Conservation (phyloP, 1,284 basidiomycete species). For the Leccinum subatratum region DNA sequence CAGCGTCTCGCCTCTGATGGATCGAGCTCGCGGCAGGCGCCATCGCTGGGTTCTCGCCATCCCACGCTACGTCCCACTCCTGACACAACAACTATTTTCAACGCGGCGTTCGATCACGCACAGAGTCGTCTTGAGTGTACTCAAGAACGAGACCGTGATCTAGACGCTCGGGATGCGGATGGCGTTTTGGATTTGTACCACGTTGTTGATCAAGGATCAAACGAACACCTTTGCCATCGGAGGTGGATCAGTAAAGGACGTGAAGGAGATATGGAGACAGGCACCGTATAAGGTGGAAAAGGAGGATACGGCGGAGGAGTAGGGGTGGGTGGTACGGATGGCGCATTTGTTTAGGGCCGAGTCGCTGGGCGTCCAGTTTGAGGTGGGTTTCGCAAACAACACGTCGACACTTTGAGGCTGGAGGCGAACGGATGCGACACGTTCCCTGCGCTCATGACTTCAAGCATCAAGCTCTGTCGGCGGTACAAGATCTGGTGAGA, state of each 20-base stretch:
- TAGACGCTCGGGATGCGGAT: slow-evolving; percentile 87
- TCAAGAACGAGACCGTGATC: slow-evolving; percentile 92
- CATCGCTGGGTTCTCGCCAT: slow-evolving; percentile 35
- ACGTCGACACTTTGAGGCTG: slow-evolving; percentile 79
- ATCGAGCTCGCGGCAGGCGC: slow-evolving; percentile 25
- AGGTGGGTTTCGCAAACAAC: slow-evolving; percentile 78
- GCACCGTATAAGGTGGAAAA: too few relatives aligned
- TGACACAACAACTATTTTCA: slow-evolving; percentile 80
- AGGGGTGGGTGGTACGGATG: slow-evolving; percentile 96
- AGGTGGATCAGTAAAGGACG: too few relatives aligned
- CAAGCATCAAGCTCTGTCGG: slow-evolving; percentile 54
- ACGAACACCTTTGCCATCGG: too few relatives aligned
- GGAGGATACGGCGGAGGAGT: slow-evolving; percentile 29
- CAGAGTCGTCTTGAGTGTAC: slow-evolving; percentile 83
- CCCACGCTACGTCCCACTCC: slow-evolving; percentile 78
- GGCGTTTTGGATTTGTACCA: slow-evolving; percentile 88
- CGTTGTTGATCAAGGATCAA: slow-evolving; percentile 41
- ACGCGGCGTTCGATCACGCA: slow-evolving; percentile 87
- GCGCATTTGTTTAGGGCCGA: slow-evolving; percentile 89
- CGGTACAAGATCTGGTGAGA: slow-evolving; percentile 71
- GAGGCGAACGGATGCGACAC: slow-evolving; percentile 94
- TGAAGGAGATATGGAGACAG: too few relatives aligned
- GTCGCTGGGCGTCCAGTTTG: slow-evolving; percentile 78
- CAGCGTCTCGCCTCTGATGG: slow-evolving; percentile 47
- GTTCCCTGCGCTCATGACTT: slow-evolving; percentile 86